phyloP scores from a whole-genome alignment of 306 rosid genomes.

The Cicer yamashitae region DNA sequence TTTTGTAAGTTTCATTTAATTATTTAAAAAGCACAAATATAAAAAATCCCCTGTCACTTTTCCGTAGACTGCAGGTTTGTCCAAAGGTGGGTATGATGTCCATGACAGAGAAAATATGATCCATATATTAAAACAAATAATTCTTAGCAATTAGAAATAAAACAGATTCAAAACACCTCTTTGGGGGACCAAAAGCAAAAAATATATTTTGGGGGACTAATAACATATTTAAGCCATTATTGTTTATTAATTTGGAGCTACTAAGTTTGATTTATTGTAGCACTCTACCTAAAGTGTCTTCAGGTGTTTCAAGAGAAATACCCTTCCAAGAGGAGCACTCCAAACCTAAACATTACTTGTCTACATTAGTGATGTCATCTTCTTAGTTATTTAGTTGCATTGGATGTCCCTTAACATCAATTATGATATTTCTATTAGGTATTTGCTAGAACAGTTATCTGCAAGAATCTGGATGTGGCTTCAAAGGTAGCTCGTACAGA shows the following conservation, averaged over 20 bases:
- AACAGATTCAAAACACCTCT: neutral
- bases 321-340: slow-evolving; percentile 23
- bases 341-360: neutral
- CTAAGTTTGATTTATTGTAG: neutral
- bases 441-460: slow-evolving; percentile 92
- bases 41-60: neutral
- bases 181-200: neutral
- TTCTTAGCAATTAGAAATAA: neutral
- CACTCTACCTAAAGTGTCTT: slow-evolving; percentile 1
- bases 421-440: slow-evolving; percentile 59
- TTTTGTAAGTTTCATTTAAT: neutral
- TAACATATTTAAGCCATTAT: neutral
- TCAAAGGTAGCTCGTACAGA: slow-evolving; percentile 86
- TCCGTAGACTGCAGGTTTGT: neutral
- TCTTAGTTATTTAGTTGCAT: slow-evolving; percentile 21
- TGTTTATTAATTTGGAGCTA: neutral
- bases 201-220: neutral
- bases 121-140: neutral
- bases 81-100: neutral
- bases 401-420: slow-evolving; percentile 40
- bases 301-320: neutral
- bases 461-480: slow-evolving; percentile 94
- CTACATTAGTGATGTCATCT: slow-evolving; percentile 18
- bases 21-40: neutral
- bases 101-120: neutral